A percentile compares a stretch with the other conserved stretches of the same genome.
These are phyloP conservation scores for Pogostemon cablin DNA, from an alignment of 257 asterid species.

Conservation along the genomic window DNA sequence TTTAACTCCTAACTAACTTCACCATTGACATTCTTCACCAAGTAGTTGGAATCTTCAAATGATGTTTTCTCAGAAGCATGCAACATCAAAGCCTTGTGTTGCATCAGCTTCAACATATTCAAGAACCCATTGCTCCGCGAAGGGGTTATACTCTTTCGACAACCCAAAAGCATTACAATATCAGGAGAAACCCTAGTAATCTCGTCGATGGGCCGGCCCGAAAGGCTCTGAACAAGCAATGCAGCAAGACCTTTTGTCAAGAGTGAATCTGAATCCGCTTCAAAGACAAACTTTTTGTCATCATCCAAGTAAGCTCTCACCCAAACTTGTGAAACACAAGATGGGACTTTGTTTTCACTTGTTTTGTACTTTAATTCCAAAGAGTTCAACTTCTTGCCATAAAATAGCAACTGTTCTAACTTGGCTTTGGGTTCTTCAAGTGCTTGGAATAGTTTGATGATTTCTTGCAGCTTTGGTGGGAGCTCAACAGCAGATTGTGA, in stretches of 20 bases:
- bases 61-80: constrained; percentile 52
- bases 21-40: too few relatives aligned
- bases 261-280: constrained; percentile 86
- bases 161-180: constrained; percentile 71
- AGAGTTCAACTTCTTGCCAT: constrained; percentile 67
- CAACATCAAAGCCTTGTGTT: constrained; percentile 72
- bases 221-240: constrained; percentile 82
- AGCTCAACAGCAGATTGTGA: constrained; percentile 53
- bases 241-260: constrained; percentile 93
- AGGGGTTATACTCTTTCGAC: constrained; percentile 85
- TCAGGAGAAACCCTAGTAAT: constrained; percentile 79
- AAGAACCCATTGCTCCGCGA: constrained; percentile 88
- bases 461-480: constrained; percentile 82
- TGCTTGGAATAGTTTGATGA: constrained; percentile 67
- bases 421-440: constrained; percentile 76
- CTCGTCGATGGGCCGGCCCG: constrained; percentile 72
- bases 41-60: too few relatives aligned
- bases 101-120: constrained; percentile 90
- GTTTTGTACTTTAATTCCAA: constrained; percentile 58
- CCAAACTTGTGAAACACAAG: constrained; percentile 95
- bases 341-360: constrained; percentile 71
- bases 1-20: too few relatives aligned
- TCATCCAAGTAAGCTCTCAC: constrained; percentile 71
- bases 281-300: constrained; percentile 68
- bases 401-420: constrained; percentile 74